Percentiles rank a stretch among this genome's conserved stretches.
Conservation (phyloP, 805 yeast genomes). For the Suhomyces kilbournensis region DNA sequence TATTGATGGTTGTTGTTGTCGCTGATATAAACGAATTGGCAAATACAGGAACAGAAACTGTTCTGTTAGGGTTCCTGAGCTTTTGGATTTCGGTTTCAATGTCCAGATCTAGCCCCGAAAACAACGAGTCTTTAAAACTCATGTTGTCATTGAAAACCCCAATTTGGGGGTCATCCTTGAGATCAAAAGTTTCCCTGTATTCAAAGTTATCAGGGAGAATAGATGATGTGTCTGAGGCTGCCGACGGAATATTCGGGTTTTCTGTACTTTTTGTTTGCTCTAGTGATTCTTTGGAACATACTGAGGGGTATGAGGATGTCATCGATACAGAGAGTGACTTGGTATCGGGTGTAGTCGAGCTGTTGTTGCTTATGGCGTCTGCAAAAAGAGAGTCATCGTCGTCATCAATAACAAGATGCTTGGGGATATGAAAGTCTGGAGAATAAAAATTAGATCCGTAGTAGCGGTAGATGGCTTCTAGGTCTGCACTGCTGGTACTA, state of each 20-base stretch:
- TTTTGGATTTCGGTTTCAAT: not conserved
- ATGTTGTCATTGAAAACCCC: not conserved
- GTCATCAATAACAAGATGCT: slow-evolving; percentile 8
- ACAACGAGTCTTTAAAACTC: slow-evolving; percentile 3
- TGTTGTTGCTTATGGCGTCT: slow-evolving; percentile 7
- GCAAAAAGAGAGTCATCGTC: slow-evolving; percentile 16
- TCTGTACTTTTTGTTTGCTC: not conserved
- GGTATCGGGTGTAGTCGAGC: not conserved
- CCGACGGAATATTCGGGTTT: not conserved
- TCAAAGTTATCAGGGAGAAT: slow-evolving; percentile 1
- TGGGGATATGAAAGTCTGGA: slow-evolving; percentile 3
- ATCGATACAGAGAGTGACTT: not conserved
- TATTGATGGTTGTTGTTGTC: slow-evolving; percentile 1
- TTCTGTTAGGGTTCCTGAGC: slow-evolving; percentile 1
- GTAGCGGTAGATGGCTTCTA: slow-evolving; percentile 2
- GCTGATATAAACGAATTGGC: not conserved
- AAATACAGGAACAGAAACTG: slow-evolving; percentile 3
- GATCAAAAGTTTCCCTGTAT: not conserved
- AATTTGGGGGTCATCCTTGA: not conserved
- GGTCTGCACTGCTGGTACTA: not conserved
- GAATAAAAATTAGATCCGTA: not conserved
- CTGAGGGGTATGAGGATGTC: not conserved
- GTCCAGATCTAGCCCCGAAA: slow-evolving; percentile 3
- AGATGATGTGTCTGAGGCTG: slow-evolving; percentile 1
- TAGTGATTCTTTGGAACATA: not conserved